Evolutionary conservation across 139 green algal species (phyloP), one percentile per base, ranked within the genome.

Genomic region (Edaphochlamys debaryana): DNA sequence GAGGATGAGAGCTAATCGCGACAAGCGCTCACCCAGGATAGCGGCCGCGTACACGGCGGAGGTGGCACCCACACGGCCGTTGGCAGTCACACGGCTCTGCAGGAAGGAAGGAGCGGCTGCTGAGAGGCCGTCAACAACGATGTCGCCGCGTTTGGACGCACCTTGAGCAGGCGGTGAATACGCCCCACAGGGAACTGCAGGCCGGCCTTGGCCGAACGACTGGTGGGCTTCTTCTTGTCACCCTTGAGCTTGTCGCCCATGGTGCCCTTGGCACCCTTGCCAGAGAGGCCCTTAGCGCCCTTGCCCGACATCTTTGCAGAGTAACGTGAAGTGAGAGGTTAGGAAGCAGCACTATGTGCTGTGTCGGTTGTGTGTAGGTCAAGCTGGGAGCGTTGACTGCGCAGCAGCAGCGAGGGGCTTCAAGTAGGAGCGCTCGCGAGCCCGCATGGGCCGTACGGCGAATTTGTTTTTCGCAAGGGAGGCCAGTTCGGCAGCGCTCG

Each of bases 161-260:
- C 94, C 95, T 99, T 99, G 23, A 99, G 94, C 75, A 99, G 92
- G 92, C 97, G 92, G 91, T 99, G 97, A 70, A 99, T 98, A 93
- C 97, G 93, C 41, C 97, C 97, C 48, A 99, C 97, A 74, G 97
- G 97, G 87, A 99, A 99, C 87, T 99, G 96, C 70, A 99, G 91
- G 27, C 96, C 96, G 56, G 96, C 96, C 76, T 95, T 92, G 13
- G 93, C 90, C 32, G 95, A 98, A 36, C 96, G 91, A 17, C 92
- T 96, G 20, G 96, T 95, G 84, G 96, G 96, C 90, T 93, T 93
- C 85, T 91, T 91, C 88, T 92, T 93, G 80, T 90, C 82, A 52
- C 76, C 74, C 90, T 95, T 95, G 90, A 96, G 96, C 85, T 96
- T 95, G 78, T 95, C 89, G 69, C 88, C 93, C 69, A 91, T 92